phyloP scores from a whole-genome alignment of 257 asterid genomes.

The Solanum clarkiae region DNA sequence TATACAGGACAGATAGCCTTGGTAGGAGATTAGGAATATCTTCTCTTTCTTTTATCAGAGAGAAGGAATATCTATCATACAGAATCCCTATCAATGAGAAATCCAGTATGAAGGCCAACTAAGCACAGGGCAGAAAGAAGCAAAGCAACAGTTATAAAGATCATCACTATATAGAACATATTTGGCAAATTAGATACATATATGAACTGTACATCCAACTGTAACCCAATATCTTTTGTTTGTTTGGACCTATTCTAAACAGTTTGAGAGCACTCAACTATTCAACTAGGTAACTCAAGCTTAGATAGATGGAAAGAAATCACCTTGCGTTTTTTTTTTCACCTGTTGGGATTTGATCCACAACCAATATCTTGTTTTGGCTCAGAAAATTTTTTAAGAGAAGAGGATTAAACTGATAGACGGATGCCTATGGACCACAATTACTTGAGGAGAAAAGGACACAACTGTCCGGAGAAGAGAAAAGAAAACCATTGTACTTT shows the following conservation, averaged over 20 bases:
- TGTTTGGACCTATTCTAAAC: background rate
- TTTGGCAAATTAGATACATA: background rate
- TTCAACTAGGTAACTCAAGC: background rate
- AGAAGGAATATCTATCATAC: background rate
- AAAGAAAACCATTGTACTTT: background rate
- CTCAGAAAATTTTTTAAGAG: background rate
- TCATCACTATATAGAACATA: background rate
- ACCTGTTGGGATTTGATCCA: background rate
- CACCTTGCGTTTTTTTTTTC: background rate
- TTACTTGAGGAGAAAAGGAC: background rate
- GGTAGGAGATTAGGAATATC: background rate
- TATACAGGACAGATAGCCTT: background rate
- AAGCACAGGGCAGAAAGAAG: background rate
- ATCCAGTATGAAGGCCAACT: background rate
- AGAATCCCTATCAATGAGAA: background rate
- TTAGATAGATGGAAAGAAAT: background rate
- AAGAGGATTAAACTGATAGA: background rate
- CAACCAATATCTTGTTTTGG: background rate
- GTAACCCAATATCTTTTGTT: background rate
- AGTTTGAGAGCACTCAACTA: background rate
- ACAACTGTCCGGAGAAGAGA: background rate
- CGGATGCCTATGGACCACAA: background rate
- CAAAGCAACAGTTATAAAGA: background rate
- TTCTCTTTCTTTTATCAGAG: background rate
- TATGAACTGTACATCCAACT: background rate